These are phyloP conservation scores for Edaphochlamys debaryana DNA, from an alignment of 139 green algal species.

Conservation along the genomic window DNA sequence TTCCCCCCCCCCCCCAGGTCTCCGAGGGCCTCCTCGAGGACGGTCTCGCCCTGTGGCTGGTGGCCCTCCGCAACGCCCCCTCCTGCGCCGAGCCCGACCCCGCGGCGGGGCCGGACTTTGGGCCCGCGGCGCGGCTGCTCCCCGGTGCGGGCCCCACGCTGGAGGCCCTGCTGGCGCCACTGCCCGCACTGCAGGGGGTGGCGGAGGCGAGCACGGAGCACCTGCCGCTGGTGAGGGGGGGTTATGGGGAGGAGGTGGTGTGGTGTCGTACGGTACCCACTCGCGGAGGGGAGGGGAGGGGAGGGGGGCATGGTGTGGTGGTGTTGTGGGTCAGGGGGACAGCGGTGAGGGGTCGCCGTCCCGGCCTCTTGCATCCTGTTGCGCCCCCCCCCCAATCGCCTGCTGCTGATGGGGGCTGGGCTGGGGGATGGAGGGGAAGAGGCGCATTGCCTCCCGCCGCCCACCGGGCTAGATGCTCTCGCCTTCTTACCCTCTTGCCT, in stretches of 20 bases:
- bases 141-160: constrained; percentile 56
- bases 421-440: too few species aligned
- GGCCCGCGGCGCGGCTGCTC: constrained; percentile 57
- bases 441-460: too few species aligned
- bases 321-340: too few species aligned
- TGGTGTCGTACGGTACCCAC: too few species aligned
- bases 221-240: constrained; percentile 64
- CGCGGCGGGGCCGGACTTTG: background rate
- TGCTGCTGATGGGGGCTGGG: too few species aligned
- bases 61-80: constrained; percentile 84
- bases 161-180: constrained; percentile 12
- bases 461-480: background rate
- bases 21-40: constrained; percentile 88
- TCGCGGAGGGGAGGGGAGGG: background rate
- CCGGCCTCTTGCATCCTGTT: too few species aligned
- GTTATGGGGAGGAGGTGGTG: background rate
- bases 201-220: constrained; percentile 50
- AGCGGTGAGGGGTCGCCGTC: too few species aligned
- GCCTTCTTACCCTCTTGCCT: background rate
- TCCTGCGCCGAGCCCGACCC: constrained; percentile 2
- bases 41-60: constrained; percentile 87
- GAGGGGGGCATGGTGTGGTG: background rate
- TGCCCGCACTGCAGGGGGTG: background rate
- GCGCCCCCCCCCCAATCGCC: too few species aligned
- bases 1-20: background rate